Conservation (phyloP, 2,329 filamentous ascomycete genomes). For the Fusarium ramigenum region DNA sequence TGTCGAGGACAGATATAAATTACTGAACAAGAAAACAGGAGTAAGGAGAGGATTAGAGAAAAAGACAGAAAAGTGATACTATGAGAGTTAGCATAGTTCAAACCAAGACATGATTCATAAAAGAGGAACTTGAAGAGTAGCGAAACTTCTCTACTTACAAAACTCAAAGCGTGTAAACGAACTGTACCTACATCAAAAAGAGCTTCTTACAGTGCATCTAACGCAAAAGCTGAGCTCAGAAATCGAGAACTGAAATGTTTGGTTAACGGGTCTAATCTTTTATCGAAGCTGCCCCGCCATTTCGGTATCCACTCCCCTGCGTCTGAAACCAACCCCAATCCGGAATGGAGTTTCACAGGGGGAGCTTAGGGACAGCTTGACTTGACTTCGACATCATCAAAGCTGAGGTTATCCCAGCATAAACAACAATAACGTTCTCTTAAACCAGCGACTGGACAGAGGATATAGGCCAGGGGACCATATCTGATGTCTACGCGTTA, state of each 20-base stretch:
- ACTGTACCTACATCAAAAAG: not conserved
- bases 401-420: conserved; percentile 37
- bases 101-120: not conserved
- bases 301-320: conserved; percentile 35
- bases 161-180: not conserved
- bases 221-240: conserved; percentile 7
- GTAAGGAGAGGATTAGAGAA: not conserved
- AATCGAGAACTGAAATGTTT: conserved; percentile 27
- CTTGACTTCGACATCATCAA: conserved; percentile 43
- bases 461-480: conserved; percentile 7
- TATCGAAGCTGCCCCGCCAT: conserved; percentile 42
- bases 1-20: conserved; percentile 9
- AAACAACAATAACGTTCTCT: conserved; percentile 15
- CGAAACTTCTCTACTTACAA: not conserved
- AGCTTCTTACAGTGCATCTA: conserved; percentile 30
- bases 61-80: not conserved
- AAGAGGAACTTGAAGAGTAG: not conserved
- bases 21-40: not conserved
- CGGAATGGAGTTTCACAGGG: conserved; percentile 34
- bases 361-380: conserved; percentile 45
- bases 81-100: not conserved
- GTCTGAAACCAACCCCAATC: conserved; percentile 37
- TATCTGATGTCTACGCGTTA: conserved; percentile 2
- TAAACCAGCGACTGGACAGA: conserved; percentile 9
- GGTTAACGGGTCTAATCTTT: conserved; percentile 30